Evolutionary conservation across 306 rosid genomes (phyloP).

Genomic region (Casuarina glauca): DNA sequence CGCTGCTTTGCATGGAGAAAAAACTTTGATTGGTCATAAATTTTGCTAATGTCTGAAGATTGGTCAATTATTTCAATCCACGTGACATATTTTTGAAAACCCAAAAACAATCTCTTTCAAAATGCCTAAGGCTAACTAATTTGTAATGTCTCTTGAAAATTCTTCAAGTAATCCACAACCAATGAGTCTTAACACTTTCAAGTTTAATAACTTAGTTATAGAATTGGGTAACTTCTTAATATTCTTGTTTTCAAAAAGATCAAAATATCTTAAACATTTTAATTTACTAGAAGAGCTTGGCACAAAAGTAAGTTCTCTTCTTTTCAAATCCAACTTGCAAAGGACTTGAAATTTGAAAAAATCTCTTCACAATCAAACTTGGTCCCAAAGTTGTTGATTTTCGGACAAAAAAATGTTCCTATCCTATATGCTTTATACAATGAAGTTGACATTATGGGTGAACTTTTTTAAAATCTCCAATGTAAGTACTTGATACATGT

Average conservation of each 20-base stretch:
- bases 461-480: no score
- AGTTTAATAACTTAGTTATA: neutral
- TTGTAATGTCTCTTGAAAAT: constrained; percentile 5
- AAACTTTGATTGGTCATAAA: neutral
- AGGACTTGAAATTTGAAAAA: neutral
- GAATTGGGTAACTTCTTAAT: neutral
- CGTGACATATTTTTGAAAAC: neutral
- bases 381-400: neutral
- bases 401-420: constrained; percentile 1
- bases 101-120: neutral
- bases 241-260: neutral
- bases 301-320: neutral
- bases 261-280: constrained; percentile 11
- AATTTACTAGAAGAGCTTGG: neutral
- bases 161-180: neutral
- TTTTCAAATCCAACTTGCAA: neutral
- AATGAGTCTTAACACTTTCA: neutral
- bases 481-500: constrained; percentile 6
- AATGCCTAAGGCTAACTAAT: constrained; percentile 15
- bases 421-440: neutral
- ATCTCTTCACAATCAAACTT: neutral
- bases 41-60: neutral
- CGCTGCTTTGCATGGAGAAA: neutral
- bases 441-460: neutral
- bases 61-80: neutral